Evolutionary conservation across 345 rosid species (phyloP).

Genomic region (Turnera subulata): DNA sequence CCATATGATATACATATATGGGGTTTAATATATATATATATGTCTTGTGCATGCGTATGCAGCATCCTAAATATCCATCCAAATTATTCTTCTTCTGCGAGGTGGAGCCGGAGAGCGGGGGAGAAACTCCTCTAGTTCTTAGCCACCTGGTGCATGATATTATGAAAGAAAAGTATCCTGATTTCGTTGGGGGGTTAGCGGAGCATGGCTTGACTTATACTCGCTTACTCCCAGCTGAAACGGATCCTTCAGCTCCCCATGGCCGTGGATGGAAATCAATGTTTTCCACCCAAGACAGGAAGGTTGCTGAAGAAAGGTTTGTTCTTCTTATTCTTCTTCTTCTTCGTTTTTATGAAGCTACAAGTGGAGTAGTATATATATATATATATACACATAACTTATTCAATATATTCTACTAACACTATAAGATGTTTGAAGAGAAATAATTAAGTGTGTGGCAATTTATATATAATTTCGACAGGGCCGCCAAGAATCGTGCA

Average conservation of each 20-base stretch:
- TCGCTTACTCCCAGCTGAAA: conserved; percentile 65
- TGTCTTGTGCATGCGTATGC: conserved; percentile 6
- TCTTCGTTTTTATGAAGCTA: too few relatives aligned
- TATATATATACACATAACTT: too few relatives aligned
- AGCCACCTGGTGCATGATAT: conserved; percentile 78
- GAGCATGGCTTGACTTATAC: conserved; percentile 65
- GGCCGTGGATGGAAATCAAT: conserved; percentile 97
- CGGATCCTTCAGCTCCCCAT: conserved; percentile 72
- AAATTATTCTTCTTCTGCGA: conserved; percentile 89
- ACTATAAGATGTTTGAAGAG: too few relatives aligned
- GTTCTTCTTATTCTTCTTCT: too few relatives aligned
- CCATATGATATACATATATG: too few relatives aligned
- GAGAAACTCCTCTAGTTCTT: conserved; percentile 87
- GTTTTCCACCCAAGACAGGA: conserved; percentile 69
- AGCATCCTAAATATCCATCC: conserved; percentile 88
- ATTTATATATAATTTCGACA: conserved; percentile 25
- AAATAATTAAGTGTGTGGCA: too few relatives aligned
- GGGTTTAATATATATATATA: too few relatives aligned
- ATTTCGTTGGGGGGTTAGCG: conserved; percentile 61
- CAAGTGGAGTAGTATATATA: too few relatives aligned
- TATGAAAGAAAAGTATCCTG: conserved; percentile 63
- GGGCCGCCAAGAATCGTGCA: conserved; percentile 74
- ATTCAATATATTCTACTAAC: too few relatives aligned
- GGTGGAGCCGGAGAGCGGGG: conserved; percentile 74
- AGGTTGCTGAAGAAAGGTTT: conserved; percentile 67